Percentiles rank a stretch among this genome's conserved stretches.
phyloP scores from a whole-genome alignment of 1,284 basidiomycete species.

The Cryptococcus sp. region DNA sequence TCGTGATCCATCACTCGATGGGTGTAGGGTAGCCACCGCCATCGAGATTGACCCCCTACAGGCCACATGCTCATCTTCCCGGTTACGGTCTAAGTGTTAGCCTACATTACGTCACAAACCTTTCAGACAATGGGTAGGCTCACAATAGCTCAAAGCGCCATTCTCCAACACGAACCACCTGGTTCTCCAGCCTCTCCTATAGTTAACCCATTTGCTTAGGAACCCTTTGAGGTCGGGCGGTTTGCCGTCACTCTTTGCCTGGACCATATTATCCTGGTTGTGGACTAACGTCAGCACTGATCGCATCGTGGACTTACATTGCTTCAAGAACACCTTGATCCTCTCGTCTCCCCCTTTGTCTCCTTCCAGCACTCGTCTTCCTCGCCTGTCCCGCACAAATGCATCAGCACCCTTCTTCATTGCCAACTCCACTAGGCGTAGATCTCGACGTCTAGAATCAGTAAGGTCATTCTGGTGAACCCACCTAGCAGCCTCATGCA shows the following conservation, averaged over 20 bases:
- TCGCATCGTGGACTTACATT: slow-evolving; percentile 55
- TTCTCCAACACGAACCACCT: slow-evolving; percentile 92
- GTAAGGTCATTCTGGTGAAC: not conserved
- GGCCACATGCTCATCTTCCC: slow-evolving; percentile 84
- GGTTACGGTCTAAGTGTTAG: slow-evolving; percentile 58
- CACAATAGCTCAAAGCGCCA: slow-evolving; percentile 69
- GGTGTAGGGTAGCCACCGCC: slow-evolving; percentile 67
- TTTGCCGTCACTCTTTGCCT: slow-evolving; percentile 41
- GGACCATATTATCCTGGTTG: slow-evolving; percentile 60
- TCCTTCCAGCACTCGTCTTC: slow-evolving; percentile 70
- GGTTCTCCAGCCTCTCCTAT: slow-evolving; percentile 70
- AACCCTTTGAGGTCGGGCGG: slow-evolving; percentile 69
- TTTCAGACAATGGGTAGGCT: slow-evolving; percentile 2
- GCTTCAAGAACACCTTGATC: slow-evolving; percentile 75
- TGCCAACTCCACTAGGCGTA: slow-evolving; percentile 74
- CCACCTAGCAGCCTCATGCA: slow-evolving; percentile 77
- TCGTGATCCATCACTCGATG: slow-evolving; percentile 53
- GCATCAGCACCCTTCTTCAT: slow-evolving; percentile 85
- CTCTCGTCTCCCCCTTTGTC: slow-evolving; percentile 60
- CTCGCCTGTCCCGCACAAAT: slow-evolving; percentile 75
- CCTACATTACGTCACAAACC: not conserved
- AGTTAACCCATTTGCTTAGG: slow-evolving; percentile 47
- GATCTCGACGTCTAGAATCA: slow-evolving; percentile 59
- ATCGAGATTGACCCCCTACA: slow-evolving; percentile 86
- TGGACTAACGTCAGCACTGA: slow-evolving; percentile 54